Base-by-base conservation (phyloP, 768 basidiomycete genomes). In the Lentinula aciculospora region DNA sequence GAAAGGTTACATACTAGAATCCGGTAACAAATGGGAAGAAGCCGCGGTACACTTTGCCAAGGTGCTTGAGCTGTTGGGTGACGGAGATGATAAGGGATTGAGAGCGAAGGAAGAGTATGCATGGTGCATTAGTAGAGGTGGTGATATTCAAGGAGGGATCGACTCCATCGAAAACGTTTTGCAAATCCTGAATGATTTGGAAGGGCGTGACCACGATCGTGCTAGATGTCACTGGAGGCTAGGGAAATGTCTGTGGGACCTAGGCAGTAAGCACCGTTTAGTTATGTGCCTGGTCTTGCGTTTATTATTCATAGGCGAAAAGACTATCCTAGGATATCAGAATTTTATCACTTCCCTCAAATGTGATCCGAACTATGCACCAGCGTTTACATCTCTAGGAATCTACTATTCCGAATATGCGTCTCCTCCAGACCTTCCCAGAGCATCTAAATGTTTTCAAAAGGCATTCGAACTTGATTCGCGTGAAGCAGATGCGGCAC, bases 391-490 rank as follows among this genome's bases (percentile, higher is more conserved):
- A 3, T 93, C 93, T 1, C 82, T 99, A 2, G 97, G 97, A 6
- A 75, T 92, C 47, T 94, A 94, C 71, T 98, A 98, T 69, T 71
- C 81, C 19, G 88, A 94, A 40, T 76, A 74, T 58, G 74, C 81
- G 3, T 71, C 75, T 10, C 92, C 93, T 0, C 82, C 86, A 0
- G 95, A 98, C 70, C 85, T 84, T 23, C 81, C 82, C 5, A 84
- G 95, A 36, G 90, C 96, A 0, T 88, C 91, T 3, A 95, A 94
- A 68, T 98, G 96, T 68, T 98, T 96, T 71, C 94, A 98, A 65
- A 98, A 96, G 66, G 97, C 96, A 0, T 98, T 99, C 64, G 97
- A 98, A 69, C 83, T 98, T 4, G 96, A 98, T 72, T 81, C 94
- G 2, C 81, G 89, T 15, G 92, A 99, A 71, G 84, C 80, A 10